These are phyloP conservation scores for Claviceps monticola DNA, from an alignment of 2,329 filamentous ascomycete species.

Conservation along the genomic window DNA sequence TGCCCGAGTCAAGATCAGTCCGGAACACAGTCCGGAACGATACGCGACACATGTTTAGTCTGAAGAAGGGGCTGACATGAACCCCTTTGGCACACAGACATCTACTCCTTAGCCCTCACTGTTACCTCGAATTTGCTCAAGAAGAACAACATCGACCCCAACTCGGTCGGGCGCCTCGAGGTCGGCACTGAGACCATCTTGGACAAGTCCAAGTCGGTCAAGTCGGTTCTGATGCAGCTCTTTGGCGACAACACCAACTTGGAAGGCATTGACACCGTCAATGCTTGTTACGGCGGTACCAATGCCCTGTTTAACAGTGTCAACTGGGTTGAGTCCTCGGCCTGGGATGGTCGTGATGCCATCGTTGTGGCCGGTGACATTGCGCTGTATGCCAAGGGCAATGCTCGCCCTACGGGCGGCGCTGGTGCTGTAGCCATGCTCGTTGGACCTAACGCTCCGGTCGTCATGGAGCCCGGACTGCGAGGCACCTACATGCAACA, in stretches of 20 bases:
- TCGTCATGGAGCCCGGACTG: conserved; percentile 65
- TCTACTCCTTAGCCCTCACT: conserved; percentile 75
- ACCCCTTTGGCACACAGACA: conserved; percentile 39
- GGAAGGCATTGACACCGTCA: conserved; percentile 71
- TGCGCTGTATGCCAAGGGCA: conserved; percentile 73
- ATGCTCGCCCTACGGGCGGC: conserved; percentile 68
- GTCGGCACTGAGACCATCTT: conserved; percentile 76
- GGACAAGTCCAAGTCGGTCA: conserved; percentile 86
- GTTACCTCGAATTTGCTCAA: conserved; percentile 62
- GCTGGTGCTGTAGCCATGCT: conserved; percentile 68
- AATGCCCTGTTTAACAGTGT: conserved; percentile 72
- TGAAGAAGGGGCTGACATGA: not conserved
- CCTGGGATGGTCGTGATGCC: conserved; percentile 71
- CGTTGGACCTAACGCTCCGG: conserved; percentile 62
- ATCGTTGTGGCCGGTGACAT: conserved; percentile 74
- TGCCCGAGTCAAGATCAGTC: not conserved
- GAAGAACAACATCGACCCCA: conserved; percentile 72
- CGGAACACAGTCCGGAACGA: too few relatives aligned
- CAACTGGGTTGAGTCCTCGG: conserved; percentile 79
- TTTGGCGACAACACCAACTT: conserved; percentile 74
- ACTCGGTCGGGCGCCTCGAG: conserved; percentile 67
- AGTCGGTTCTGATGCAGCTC: conserved; percentile 77
- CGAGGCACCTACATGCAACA: conserved; percentile 71
- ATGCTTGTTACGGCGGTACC: conserved; percentile 78
- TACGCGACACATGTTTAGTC: too few relatives aligned